Evolutionary conservation across 805 yeast genomes (phyloP), one percentile per base, ranked within the genome.

Genomic region (Monosporozyma aerobia): DNA sequence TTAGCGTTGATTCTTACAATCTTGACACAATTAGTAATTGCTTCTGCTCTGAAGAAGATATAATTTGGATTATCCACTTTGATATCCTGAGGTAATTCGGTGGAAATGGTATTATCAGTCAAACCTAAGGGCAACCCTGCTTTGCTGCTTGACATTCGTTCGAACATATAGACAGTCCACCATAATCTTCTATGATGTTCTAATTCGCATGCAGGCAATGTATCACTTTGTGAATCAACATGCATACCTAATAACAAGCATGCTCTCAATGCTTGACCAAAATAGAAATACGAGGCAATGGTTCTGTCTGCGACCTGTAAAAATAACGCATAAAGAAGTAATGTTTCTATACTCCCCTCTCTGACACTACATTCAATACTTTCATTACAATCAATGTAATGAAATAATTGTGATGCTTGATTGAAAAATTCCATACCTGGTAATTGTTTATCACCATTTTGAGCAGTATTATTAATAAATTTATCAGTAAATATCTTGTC

Each of bases 161-260:
- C 97, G 59, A 87, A 79, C 67, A 83, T 80, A 68, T 87, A 89
- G 33, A 85, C 81, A 44, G 90, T 83, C 97, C 97, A 90, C 73
- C 92, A 90, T 37, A 88, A 69, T 53, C 90, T 78, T 63, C 95
- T 77, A 50, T 96, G 76, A 66, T 87, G 90, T 58, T 90, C 96
- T 58, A 85, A 82, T 72, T 85, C 92, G 59, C 79, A 78, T 56
- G 81, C 75, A 35, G 82, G 74, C 19, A 86, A 72, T 37, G 75
- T 80, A 56, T 82, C 88, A 59, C 81, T 80, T 54, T 85, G 90
- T 7, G 88, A 83, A 69, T 86, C 94, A 2, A 86, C 94, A 65
- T 86, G 95, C 81, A 85, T 77, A 2, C 95, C 95, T 27, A 85
- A 66, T 47, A 85, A 80, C 51, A 86, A 70, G 7, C 89, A 81